These are phyloP conservation scores for Paraurostyla sp. DNA, from an alignment of 73 alveolate species.

Conservation along the genomic window DNA sequence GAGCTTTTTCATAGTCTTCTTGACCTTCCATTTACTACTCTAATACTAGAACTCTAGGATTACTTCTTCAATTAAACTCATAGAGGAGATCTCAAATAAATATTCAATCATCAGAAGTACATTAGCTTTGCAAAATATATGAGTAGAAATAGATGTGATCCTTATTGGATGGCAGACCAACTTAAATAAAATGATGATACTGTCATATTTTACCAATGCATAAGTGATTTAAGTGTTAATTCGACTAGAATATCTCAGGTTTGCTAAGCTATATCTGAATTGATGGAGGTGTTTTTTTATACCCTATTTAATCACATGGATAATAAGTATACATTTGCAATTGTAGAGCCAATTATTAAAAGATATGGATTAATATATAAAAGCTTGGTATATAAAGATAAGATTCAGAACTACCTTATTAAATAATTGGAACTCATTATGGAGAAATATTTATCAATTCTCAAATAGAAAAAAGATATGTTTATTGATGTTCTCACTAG, in stretches of 20 bases:
- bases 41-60: neutral
- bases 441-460: neutral
- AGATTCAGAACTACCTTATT: neutral
- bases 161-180: neutral
- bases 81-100: neutral
- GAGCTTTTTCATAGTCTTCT: neutral
- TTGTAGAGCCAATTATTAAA: neutral
- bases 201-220: neutral
- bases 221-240: neutral
- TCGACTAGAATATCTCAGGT: neutral
- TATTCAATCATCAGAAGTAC: neutral
- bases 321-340: neutral
- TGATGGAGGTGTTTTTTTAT: neutral
- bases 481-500: neutral
- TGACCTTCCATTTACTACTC: slow-evolving; percentile 21
- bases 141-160: neutral
- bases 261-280: neutral
- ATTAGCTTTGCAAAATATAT: neutral
- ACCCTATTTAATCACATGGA: neutral
- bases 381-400: neutral
- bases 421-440: neutral
- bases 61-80: neutral
- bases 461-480: neutral
- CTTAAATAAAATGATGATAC: neutral
- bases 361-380: slow-evolving; percentile 11